Evolutionary conservation across 805 yeast genomes (phyloP), one percentile per base, ranked within the genome.

Genomic region (Metschnikowia cerradonensis): DNA sequence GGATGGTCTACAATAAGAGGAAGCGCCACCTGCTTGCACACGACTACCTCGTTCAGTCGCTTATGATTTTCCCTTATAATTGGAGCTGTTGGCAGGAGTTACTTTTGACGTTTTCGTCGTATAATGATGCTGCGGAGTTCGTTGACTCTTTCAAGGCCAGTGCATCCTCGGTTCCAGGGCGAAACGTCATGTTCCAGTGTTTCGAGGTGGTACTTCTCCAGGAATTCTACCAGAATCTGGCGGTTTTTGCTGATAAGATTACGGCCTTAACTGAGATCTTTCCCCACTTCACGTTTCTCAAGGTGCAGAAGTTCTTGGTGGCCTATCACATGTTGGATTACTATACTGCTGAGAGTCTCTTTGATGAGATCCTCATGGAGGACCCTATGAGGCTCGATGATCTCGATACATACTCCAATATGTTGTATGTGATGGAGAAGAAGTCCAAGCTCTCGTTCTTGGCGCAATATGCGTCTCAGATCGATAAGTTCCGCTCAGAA

Each of bases 51-150:
- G 72, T 82, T 31, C 75, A 75, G 43, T 85, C 97, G 1, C 62
- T 92, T 13, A 71, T 77, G 22, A 46, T 76, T 30, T 90, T 84
- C 59, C 96, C 97, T 0, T 87, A 77, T 65, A 92, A 92, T 65
- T 94, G 99, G 99, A 80, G 91, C 49, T 86, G 94, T 52, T 94
- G 97, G 97, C 76, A 78, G 51, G 97, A 92, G 62, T 72, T 94
- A 37, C 70, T 82, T 11, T 71, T 81, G 3, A 81, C 88, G 48
- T 68, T 89, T 30, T 67, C 79, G 6, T 77, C 81, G 31, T 75
- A 82, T 49, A 86, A 84, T 52, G 88, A 86, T 49, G 85, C 89
- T 0, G 51, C 71, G 44, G 57, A 60, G 48, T 60, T 77, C 54
- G 54, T 75, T 39, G 62, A 69, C 53, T 67, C 71, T 55, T 62